Percentiles rank a stretch among this genome's conserved stretches.
These are phyloP conservation scores for Lasiosphaeria ovina DNA, from an alignment of 495 filamentous ascomycete species.

Conservation along the genomic window DNA sequence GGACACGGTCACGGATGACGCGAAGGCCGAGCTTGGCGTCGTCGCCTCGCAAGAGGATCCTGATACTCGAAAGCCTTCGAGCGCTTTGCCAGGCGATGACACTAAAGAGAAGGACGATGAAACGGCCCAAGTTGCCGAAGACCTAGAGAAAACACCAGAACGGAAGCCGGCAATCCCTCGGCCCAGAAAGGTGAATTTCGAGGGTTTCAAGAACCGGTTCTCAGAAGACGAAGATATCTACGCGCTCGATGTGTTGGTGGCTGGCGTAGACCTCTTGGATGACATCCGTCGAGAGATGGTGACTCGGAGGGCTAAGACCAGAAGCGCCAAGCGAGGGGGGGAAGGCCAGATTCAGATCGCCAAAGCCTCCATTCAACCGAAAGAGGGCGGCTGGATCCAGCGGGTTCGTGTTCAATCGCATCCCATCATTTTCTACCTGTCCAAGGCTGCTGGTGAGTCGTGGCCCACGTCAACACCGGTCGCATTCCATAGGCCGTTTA, in stretches of 20 bases:
- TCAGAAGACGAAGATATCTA: constrained; percentile 4
- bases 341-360: too few relatives aligned
- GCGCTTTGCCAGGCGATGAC: too few relatives aligned
- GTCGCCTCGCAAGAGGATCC: too few relatives aligned
- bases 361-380: too few relatives aligned
- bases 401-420: constrained; percentile 43
- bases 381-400: constrained; percentile 15
- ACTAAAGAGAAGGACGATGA: too few relatives aligned
- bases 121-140: too few relatives aligned
- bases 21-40: too few relatives aligned
- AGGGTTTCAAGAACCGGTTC: constrained; percentile 29
- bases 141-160: too few relatives aligned
- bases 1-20: too few relatives aligned
- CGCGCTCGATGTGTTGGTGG: constrained; percentile 21
- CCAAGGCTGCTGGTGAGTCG: constrained; percentile 23
- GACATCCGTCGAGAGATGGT: neutral
- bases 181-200: too few relatives aligned
- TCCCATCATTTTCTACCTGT: constrained; percentile 27
- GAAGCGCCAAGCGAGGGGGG: neutral
- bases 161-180: too few relatives aligned
- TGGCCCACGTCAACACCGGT: constrained; percentile 24
- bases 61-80: too few relatives aligned
- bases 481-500: constrained; percentile 40
- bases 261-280: neutral
- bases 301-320: neutral